phyloP scores from a whole-genome alignment of 352 stramenopile genomes.

The Pythium sukuiense region DNA sequence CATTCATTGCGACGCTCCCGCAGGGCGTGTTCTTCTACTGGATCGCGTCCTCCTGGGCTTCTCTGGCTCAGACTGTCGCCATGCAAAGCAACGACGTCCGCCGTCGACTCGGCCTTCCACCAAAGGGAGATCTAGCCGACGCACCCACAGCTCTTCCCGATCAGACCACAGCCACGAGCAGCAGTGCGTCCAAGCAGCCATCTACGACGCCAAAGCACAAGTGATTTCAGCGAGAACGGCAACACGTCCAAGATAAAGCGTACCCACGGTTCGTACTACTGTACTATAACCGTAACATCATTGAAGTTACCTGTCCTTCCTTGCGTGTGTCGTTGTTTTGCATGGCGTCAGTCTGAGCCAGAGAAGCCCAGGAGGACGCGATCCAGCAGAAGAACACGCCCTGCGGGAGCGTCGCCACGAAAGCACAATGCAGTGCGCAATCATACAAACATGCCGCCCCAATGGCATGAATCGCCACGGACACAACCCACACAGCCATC shows the following conservation, averaged over 20 bases:
- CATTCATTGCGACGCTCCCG: slow-evolving; percentile 20
- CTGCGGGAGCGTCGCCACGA: slow-evolving; percentile 33
- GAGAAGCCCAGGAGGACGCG: slow-evolving; percentile 62
- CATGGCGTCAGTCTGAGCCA: slow-evolving; percentile 62
- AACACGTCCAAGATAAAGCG: too few species aligned
- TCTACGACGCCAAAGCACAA: too few species aligned
- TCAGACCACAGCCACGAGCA: background rate
- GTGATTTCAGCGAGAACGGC: too few species aligned
- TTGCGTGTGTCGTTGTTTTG: slow-evolving; percentile 64
- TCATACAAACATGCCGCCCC: too few species aligned
- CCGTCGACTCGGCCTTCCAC: slow-evolving; percentile 48
- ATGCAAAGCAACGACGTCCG: slow-evolving; percentile 75
- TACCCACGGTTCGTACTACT: too few species aligned
- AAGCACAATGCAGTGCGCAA: too few species aligned
- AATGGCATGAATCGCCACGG: too few species aligned
- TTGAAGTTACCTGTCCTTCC: too few species aligned
- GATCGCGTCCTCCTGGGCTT: slow-evolving; percentile 69
- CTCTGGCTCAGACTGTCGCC: slow-evolving; percentile 53
- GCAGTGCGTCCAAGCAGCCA: background rate
- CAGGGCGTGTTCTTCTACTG: slow-evolving; percentile 87
- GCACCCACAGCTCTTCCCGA: slow-evolving; percentile 17
- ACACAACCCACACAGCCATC: too few species aligned
- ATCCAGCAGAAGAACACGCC: slow-evolving; percentile 88
- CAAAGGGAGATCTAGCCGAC: slow-evolving; percentile 33
- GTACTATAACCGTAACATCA: too few species aligned